These are phyloP conservation scores for Musa schizocarpa DNA, from an alignment of 176 grass and related monocot species.

Conservation along the genomic window DNA sequence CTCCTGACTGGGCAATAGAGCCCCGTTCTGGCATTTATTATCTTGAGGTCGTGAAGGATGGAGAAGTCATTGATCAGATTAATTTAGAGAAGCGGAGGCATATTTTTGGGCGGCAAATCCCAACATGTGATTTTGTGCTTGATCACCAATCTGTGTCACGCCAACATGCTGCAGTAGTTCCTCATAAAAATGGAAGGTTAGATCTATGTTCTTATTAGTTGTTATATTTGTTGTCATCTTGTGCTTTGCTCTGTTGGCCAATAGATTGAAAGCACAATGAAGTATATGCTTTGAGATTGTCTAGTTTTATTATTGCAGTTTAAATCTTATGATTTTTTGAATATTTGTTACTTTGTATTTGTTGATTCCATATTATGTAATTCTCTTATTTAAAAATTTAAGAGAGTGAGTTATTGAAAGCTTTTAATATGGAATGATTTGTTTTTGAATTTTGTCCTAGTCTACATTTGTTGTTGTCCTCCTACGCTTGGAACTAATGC, in stretches of 20 bases:
- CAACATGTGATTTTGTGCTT: constrained; percentile 76
- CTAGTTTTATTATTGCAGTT: too few species aligned
- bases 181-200: constrained; percentile 93
- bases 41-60: constrained; percentile 84
- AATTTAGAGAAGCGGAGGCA: constrained; percentile 77
- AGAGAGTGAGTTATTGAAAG: background rate
- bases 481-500: background rate
- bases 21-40: constrained; percentile 68
- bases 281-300: background rate
- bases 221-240: background rate
- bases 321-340: too few species aligned
- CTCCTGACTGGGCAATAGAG: constrained; percentile 79
- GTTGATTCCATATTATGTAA: too few species aligned
- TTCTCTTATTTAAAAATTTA: background rate
- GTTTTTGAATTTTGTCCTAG: background rate
- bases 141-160: constrained; percentile 96
- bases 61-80: constrained; percentile 72
- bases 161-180: constrained; percentile 85
- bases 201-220: background rate
- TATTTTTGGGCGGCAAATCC: constrained; percentile 92
- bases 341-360: too few species aligned
- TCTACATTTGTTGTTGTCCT: background rate
- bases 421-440: background rate
- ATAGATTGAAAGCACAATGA: background rate
- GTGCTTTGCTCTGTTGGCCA: background rate